Base-by-base conservation (phyloP, 1,284 basidiomycete genomes). In the Ganoderma sp. region DNA sequence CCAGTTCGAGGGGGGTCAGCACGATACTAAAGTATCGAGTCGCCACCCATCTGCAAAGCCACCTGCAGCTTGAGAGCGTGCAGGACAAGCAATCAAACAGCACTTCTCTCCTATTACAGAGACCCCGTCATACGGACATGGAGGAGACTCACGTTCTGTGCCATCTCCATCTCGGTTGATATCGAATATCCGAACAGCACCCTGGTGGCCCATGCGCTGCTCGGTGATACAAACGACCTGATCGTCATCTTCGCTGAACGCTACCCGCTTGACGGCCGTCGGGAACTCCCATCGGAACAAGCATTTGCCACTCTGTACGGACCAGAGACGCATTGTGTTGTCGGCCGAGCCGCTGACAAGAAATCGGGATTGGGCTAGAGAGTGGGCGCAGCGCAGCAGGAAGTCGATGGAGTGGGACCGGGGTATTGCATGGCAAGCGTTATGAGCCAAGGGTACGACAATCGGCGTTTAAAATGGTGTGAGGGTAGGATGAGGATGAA, bases 211-310 rank as follows among this genome's bases (percentile, higher is more conserved):
- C 92, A 96, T 96, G 71, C 98, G 92, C 81, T 98, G 95, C 82
- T 99, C 98, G 1, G 98, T 99, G 75, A 99, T 94, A 77, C 94
- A 96, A 41, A 99, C 90, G 56, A 97, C 85, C 78, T 90, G 87
- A 63, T 89, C 87, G 80, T 95, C 95, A 76, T 96, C 92, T 74
- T 95, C 93, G 80, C 90, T 96, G 83, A 93, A 96, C 15, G 91
- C 88, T 37, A 99, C 97, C 61, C 97, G 87, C 86, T 98, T 99
- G 74, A 99, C 95, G 3, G 98, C 97, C 0, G 97, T 99, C 56
- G 95, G 92, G 85, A 99, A 99, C 81, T 99, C 97, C 98, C 98
- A 99, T 4, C 87, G 90, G 79, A 90, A 93, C 57, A 98, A 84
- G 78, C 95, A 97, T 82, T 97, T 95, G 71, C 97, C 98, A 2